These are phyloP conservation scores for Pyrus bretschneideri DNA, from an alignment of 306 rosid genomes.

Conservation along the genomic window DNA sequence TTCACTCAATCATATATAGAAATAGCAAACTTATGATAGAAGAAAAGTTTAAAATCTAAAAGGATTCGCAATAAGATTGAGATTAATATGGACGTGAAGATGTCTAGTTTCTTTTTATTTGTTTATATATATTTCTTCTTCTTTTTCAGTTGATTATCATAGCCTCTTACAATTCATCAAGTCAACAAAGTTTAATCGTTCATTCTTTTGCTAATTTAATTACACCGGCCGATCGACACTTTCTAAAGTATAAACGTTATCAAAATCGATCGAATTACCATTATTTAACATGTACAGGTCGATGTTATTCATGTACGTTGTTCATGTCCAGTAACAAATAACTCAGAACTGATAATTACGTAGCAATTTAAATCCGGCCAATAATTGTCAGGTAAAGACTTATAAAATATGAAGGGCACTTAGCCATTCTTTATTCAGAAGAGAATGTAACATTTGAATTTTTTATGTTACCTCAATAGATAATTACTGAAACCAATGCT, in stretches of 20 bases:
- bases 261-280: not conserved
- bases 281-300: not conserved
- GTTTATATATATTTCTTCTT: not conserved
- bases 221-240: too few species aligned
- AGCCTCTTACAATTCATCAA: not conserved
- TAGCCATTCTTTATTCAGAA: not conserved
- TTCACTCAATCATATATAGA: not conserved
- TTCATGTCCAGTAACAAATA: not conserved
- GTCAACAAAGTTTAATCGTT: not conserved
- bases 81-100: too few species aligned
- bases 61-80: not conserved
- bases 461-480: not conserved
- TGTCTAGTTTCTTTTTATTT: not conserved
- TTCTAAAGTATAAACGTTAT: too few species aligned
- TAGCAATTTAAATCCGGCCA: not conserved
- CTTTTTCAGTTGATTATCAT: not conserved
- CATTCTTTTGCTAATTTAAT: too few species aligned
- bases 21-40: not conserved
- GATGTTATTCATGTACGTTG: not conserved
- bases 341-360: not conserved
- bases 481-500: constrained; percentile 13
- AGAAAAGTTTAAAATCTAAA: not conserved
- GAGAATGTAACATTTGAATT: not conserved
- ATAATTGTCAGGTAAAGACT: not conserved
- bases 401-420: not conserved